Percentiles rank a stretch among this genome's conserved stretches.
phyloP scores from a whole-genome alignment of 2,329 filamentous ascomycete species.

The Colletotrichum sp. region DNA sequence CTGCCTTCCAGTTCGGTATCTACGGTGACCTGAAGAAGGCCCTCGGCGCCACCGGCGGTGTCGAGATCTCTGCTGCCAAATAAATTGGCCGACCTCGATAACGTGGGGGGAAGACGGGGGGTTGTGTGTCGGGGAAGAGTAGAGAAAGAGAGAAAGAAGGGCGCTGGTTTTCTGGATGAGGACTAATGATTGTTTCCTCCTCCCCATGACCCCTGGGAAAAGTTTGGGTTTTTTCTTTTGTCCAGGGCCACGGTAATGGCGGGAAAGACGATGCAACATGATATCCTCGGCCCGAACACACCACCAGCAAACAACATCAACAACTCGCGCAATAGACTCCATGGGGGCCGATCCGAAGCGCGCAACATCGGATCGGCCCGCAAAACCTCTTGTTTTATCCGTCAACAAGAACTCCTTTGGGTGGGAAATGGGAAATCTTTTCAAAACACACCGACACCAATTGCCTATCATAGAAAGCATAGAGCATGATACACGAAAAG shows the following conservation, averaged over 20 bases:
- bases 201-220: background rate
- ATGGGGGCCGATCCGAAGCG: background rate
- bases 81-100: conserved; percentile 29
- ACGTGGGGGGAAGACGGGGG: background rate
- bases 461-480: conserved; percentile 26
- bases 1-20: conserved; percentile 86
- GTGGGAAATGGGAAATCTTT: conserved; percentile 18
- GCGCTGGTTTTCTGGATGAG: conserved; percentile 11
- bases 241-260: conserved; percentile 4
- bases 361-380: conserved; percentile 12
- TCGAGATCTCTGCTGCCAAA: conserved; percentile 65
- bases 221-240: conserved; percentile 1
- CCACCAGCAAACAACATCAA: background rate
- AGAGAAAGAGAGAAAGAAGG: background rate
- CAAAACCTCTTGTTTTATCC: conserved; percentile 15
- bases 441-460: background rate
- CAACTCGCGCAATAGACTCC: conserved; percentile 7
- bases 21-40: conserved; percentile 72
- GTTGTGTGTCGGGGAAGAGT: background rate
- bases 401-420: conserved; percentile 13
- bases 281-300: conserved; percentile 10
- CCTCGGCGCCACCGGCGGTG: conserved; percentile 75
- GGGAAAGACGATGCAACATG: conserved; percentile 11
- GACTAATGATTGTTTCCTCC: background rate
- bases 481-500: conserved; percentile 24